Evolutionary conservation across 306 rosid genomes (phyloP), one percentile per base, ranked within the genome.

Genomic region (Inga laurina): DNA sequence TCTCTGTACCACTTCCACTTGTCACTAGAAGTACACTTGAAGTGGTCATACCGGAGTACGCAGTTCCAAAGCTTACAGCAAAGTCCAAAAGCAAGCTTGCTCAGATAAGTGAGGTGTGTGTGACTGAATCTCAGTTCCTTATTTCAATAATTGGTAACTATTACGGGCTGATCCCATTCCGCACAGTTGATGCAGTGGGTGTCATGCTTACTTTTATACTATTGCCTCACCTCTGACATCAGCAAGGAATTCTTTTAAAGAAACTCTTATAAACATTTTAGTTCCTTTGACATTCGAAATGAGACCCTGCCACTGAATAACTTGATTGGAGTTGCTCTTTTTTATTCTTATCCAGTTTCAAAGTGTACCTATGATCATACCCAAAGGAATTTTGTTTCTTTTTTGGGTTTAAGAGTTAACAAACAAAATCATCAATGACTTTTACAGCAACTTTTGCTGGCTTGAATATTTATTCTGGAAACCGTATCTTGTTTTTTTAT

Each of bases 11-110:
- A 0, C 99, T 97, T 44, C 92, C 99, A 0, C 99, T 97, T 44
- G 97, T 97, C 79, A 94, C 99, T 51, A 88, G 97, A 86, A 97
- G 99, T 77, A 97, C 91, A 79, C 94, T 97, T 61, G 98, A 97
- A 91, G 98, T 97, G 75, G 97, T 89, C 69, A 84, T 97, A 90
- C 99, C 99, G 3, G 97, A 92, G 49, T 88, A 88, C 73, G 99
- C 99, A 54, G 93, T 90, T 85, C 91, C 97, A 13, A 94, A 97
- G 91, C 99, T 97, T 79, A 84, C 89, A 76, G 93, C 93, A 67
- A 94, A 90, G 83, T 94, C 97, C 24, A 97, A 89, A 89, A 97
- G 89, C 97, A 97, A 89, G 94, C 99, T 97, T 82, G 91, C 88
- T 41, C 98, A 89, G 84, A 94, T 97, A 85, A 97, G 99, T 52